phyloP scores from a whole-genome alignment of 2,329 filamentous ascomycete species.

The Aspergillus nomiae region DNA sequence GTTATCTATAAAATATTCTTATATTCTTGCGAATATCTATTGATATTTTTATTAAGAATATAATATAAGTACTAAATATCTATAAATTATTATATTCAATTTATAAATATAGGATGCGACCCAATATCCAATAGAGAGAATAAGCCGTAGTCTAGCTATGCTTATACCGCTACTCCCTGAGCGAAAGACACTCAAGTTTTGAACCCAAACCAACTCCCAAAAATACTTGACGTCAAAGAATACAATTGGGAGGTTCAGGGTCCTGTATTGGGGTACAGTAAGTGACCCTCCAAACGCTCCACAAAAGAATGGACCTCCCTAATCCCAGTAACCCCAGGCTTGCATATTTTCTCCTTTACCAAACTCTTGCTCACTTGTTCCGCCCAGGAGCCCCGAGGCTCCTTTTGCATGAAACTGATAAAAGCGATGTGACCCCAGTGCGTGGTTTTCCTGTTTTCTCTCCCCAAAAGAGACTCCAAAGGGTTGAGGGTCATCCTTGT shows the following conservation, averaged over 20 bases:
- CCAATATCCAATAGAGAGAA: too few relatives aligned
- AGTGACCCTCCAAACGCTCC: background rate
- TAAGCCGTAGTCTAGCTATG: too few relatives aligned
- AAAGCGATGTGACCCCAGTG: background rate
- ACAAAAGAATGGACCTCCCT: background rate
- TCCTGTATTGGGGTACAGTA: constrained; percentile 1
- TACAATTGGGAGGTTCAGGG: too few relatives aligned
- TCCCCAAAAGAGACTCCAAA: background rate
- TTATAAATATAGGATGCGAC: too few relatives aligned
- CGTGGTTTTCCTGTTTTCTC: constrained; percentile 1
- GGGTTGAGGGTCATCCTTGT: background rate
- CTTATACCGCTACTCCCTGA: too few relatives aligned
- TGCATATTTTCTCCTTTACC: constrained; percentile 1
- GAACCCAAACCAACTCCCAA: background rate
- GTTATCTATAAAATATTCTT: too few relatives aligned
- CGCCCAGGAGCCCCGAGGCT: background rate
- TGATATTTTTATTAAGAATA: too few relatives aligned
- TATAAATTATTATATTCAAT: too few relatives aligned
- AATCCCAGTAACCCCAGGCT: background rate
- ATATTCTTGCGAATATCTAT: too few relatives aligned
- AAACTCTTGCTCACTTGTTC: background rate
- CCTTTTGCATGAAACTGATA: background rate
- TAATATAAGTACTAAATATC: too few relatives aligned
- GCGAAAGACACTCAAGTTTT: too few relatives aligned
- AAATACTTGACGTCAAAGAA: background rate